These are phyloP conservation scores for Penicillium sp. DNA, from an alignment of 2,329 filamentous ascomycete genomes.

Conservation along the genomic window DNA sequence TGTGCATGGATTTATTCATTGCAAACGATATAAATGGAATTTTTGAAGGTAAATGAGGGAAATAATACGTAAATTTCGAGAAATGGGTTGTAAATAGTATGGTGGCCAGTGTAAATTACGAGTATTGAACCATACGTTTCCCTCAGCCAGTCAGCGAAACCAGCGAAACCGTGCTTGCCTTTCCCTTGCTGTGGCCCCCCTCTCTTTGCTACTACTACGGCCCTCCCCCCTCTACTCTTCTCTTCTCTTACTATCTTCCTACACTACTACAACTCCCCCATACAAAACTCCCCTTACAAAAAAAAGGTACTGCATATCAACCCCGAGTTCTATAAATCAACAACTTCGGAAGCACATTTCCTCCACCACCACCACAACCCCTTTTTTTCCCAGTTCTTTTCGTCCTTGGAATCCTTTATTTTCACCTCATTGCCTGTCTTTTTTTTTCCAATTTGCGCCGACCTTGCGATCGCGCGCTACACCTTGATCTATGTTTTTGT, in stretches of 20 bases:
- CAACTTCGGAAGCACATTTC: slow-evolving; percentile 15
- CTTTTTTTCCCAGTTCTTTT: slow-evolving; percentile 18
- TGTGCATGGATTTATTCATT: neutral
- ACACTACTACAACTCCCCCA: slow-evolving; percentile 33
- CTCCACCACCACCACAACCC: slow-evolving; percentile 29
- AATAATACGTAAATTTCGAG: neutral
- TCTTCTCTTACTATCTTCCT: slow-evolving; percentile 30
- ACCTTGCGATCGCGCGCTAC: slow-evolving; percentile 16
- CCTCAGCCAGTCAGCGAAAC: slow-evolving; percentile 30
- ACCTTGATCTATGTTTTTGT: slow-evolving; percentile 2
- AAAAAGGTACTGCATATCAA: slow-evolving; percentile 39
- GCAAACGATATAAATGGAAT: neutral
- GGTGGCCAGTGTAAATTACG: slow-evolving; percentile 14
- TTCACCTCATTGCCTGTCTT: slow-evolving; percentile 11
- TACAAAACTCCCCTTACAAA: slow-evolving; percentile 39
- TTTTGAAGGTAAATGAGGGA: neutral
- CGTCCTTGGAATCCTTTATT: slow-evolving; percentile 12
- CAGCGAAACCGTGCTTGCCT: slow-evolving; percentile 6
- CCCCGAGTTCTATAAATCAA: slow-evolving; percentile 32
- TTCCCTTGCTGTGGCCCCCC: slow-evolving; percentile 32
- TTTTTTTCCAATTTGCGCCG: slow-evolving; percentile 15
- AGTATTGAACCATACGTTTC: slow-evolving; percentile 24
- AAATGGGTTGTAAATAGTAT: neutral
- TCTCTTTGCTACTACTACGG: slow-evolving; percentile 37
- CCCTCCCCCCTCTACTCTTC: slow-evolving; percentile 33